phyloP scores from a whole-genome alignment of 129 eudicot species.

The Chrysanthemum makinoi region DNA sequence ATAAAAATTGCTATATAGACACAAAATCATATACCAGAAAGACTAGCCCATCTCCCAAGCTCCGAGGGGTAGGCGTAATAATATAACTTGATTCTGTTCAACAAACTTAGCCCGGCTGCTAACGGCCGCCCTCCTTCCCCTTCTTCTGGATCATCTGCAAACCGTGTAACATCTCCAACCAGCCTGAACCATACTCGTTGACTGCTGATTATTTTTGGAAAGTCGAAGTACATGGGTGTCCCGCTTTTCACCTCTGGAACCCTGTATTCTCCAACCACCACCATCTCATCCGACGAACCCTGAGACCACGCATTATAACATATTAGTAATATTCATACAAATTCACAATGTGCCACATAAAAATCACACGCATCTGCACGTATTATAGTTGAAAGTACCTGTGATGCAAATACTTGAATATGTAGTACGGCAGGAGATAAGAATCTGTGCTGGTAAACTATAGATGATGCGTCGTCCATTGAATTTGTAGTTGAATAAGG shows the following conservation, averaged over 20 bases:
- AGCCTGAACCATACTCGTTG: constrained; percentile 56
- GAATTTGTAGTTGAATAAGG: constrained; percentile 41
- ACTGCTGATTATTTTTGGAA: constrained; percentile 60
- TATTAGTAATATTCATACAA: constrained; percentile 1
- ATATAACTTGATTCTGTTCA: constrained; percentile 70
- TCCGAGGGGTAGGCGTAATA: constrained; percentile 76
- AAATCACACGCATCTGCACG: no score
- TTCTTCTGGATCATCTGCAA: constrained; percentile 75
- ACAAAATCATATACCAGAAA: constrained; percentile 47
- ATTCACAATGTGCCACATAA: background rate
- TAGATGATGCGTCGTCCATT: constrained; percentile 31
- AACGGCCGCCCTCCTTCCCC: constrained; percentile 44
- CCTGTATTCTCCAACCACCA: constrained; percentile 67
- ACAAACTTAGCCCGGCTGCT: constrained; percentile 63
- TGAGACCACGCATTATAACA: constrained; percentile 20
- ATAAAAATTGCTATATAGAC: constrained; percentile 9
- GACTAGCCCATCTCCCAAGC: constrained; percentile 86
- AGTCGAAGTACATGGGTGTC: constrained; percentile 78
- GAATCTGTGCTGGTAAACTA: constrained; percentile 56
- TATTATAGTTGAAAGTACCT: constrained; percentile 42
- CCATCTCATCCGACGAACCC: constrained; percentile 65
- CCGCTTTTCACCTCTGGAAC: constrained; percentile 77
- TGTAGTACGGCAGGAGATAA: constrained; percentile 63
- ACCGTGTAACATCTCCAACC: constrained; percentile 70
- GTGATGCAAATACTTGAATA: constrained; percentile 75